Base-by-base conservation (phyloP, 225 moss, liverwort and hornwort genomes). In the Pseudoscleropodium purum region DNA sequence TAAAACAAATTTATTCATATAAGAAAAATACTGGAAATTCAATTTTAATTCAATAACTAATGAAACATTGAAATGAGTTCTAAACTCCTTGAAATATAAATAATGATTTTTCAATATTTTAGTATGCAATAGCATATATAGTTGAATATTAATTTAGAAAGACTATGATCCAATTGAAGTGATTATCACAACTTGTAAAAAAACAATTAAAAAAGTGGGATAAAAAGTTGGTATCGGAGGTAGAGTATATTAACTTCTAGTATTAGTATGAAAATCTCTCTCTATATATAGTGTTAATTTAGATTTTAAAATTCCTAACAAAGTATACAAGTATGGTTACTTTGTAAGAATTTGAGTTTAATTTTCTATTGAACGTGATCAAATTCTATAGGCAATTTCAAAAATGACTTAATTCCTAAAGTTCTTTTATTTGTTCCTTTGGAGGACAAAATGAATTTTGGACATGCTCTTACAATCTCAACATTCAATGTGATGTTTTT, bases 381-480 rank as follows among this genome's bases (percentile, higher is more conserved):
- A 51, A 52, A 52, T 76, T 49, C 1, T 33, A 1, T 20, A 34
- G 34, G 21, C 12, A 7, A 13, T 51, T 76, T 13, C 1, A 13
- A 51, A 76, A 51, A 5, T 13, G 21, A 23, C 51, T 49, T 51
- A 7, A 33, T 3, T 5, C 11, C 11, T 67, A 20, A 20, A 66
- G 10, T 19, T 2, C 18, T 9, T 36, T 57, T 13, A 51, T 51
- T 31, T 66, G 34, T 11, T 3, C 0, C 8, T 3, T 5, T 67
- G 10, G 5, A 5, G 8, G 4, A 47, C 3, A 74, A 47, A 74
- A 18, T 30, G 4, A 17, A 74, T 9, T 27, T 45, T 10, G 1
- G 2, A 0, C 0, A 30, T 0, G 18, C 3, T 17, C 45, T 1
- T 45, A 43, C 0, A 2, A 2, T 29, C 5, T 45, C 3, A 74